Evolutionary conservation across 2,329 filamentous ascomycete genomes (phyloP).

Genomic region (Trichophyton rubrum): DNA sequence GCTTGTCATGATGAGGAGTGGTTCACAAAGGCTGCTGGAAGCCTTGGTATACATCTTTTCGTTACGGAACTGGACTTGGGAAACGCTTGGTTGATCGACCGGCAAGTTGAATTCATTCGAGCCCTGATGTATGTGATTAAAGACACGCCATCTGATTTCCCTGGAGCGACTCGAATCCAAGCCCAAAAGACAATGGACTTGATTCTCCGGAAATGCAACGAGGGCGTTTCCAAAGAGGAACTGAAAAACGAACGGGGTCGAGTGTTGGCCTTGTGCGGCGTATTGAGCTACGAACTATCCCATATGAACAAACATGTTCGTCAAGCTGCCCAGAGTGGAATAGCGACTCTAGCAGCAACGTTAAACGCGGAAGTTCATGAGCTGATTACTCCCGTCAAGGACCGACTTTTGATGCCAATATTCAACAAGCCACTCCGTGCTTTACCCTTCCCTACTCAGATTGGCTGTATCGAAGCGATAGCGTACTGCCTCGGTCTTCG

Average conservation of each 20-base stretch:
- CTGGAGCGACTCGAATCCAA: constrained; percentile 71
- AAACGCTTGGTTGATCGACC: constrained; percentile 66
- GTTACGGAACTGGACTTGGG: constrained; percentile 75
- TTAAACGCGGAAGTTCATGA: constrained; percentile 72
- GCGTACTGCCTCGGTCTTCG: constrained; percentile 88
- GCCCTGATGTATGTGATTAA: constrained; percentile 97
- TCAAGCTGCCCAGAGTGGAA: constrained; percentile 67
- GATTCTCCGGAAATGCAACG: constrained; percentile 65
- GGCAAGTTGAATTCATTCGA: constrained; percentile 76
- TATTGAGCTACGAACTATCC: constrained; percentile 75
- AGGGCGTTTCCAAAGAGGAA: constrained; percentile 68
- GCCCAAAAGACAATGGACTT: constrained; percentile 74
- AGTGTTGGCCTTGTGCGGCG: constrained; percentile 64
- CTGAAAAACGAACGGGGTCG: constrained; percentile 53
- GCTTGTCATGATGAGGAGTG: constrained; percentile 96
- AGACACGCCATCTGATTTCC: constrained; percentile 89
- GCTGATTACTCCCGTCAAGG: constrained; percentile 77
- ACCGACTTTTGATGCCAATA: constrained; percentile 77
- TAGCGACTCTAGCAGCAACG: constrained; percentile 69
- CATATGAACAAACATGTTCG: constrained; percentile 96
- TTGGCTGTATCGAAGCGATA: constrained; percentile 95
- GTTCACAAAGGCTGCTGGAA: constrained; percentile 94
- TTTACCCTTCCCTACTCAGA: constrained; percentile 86
- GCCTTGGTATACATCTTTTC: constrained; percentile 76
- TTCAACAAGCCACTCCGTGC: constrained; percentile 91